Evolutionary conservation across 306 rosid species (phyloP), one percentile per base, ranked within the genome.

Genomic region (Rosa persica): DNA sequence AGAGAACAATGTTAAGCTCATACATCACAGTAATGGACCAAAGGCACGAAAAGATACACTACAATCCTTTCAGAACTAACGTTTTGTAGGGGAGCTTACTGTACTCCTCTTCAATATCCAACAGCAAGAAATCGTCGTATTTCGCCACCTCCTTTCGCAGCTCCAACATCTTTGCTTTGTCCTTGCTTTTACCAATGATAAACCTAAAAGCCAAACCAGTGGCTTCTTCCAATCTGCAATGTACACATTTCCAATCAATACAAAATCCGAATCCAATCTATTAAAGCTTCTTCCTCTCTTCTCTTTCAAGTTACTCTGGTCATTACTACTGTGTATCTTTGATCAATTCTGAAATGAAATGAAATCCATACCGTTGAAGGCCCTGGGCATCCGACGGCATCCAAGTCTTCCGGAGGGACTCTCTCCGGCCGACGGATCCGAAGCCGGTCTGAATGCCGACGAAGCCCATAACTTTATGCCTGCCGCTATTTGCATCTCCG

Each of bases 81-180:
- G 99, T 96, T 91, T 93, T 96, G 87, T 96, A 89, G 76, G 99
- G 99, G 73, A 96, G 99, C 90, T 89, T 96, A 88, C 96, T 91
- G 83, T 96, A 96, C 97, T 96, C 96, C 93, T 93, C 99, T 89
- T 96, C 92, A 13, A 93, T 87, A 87, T 96, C 99, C 89, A 96
- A 67, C 38, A 81, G 87, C 90, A 96, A 78, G 84, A 96, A 93
- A 77, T 96, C 99, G 57, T 96, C 97, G 25, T 89, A 90, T 79
- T 82, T 80, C 4, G 93, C 92, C 23, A 91, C 73, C 85, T 96
- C 99, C 80, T 70, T 88, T 73, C 70, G 82, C 55, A 96, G 98
- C 30, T 89, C 91, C 20, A 78, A 64, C 98, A 93, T 96, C 88
- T 96, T 87, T 5, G 67, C 78, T 81, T 74, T 88, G 73, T 91